Conservation (phyloP, 2,329 filamentous ascomycete genomes). For the Whalleya microplaca region DNA sequence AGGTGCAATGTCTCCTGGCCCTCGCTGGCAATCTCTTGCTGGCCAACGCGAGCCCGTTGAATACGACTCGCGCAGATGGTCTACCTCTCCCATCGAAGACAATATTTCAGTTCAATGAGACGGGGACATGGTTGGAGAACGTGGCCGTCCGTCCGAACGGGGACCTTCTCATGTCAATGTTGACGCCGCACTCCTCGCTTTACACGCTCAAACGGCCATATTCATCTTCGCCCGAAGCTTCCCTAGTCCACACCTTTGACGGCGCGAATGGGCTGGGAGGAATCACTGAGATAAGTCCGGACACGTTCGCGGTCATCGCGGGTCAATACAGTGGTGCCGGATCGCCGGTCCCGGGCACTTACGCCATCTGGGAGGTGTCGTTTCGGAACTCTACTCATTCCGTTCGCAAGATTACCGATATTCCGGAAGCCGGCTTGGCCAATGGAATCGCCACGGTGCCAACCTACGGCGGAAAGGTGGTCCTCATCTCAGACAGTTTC, state of each 20-base stretch:
- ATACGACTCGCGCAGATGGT: neutral
- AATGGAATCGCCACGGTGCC: constrained; percentile 33
- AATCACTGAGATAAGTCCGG: constrained; percentile 36
- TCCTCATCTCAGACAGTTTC: constrained; percentile 34
- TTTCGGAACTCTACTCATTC: constrained; percentile 3
- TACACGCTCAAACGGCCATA: constrained; percentile 36
- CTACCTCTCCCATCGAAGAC: constrained; percentile 18
- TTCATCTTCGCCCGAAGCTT: constrained; percentile 20
- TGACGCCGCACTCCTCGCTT: constrained; percentile 32
- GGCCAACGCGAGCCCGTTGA: constrained; percentile 2
- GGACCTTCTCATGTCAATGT: constrained; percentile 37
- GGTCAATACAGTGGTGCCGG: constrained; percentile 10
- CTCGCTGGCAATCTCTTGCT: constrained; percentile 5
- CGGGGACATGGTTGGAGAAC: constrained; percentile 38
- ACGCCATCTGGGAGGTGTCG: constrained; percentile 26
- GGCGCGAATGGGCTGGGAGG: constrained; percentile 33
- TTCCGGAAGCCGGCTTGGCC: constrained; percentile 20
- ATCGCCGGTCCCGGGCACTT: constrained; percentile 14
- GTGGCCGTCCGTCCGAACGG: constrained; percentile 39
- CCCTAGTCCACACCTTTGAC: constrained; percentile 35
- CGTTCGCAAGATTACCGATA: constrained; percentile 23
- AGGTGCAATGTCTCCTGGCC: constrained; percentile 1
- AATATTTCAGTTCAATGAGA: constrained; percentile 28
- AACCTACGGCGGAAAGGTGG: constrained; percentile 9
- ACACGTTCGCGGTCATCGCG: constrained; percentile 28